Conservation (phyloP, 192 early-diverging fungal species). For the Coemansia sp. region DNA sequence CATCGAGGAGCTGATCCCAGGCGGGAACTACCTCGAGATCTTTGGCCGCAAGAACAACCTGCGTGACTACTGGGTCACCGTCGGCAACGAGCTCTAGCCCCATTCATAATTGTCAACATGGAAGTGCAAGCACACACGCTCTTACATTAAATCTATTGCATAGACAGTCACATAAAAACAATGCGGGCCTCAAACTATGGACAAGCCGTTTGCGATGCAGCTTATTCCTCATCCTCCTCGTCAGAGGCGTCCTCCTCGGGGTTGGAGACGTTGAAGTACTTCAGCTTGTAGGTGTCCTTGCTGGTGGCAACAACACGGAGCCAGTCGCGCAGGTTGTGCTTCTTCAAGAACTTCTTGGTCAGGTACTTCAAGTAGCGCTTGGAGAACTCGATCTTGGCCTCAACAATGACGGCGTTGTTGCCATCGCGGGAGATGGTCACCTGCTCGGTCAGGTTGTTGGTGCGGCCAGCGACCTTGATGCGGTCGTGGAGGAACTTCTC, state of each 20-base stretch:
- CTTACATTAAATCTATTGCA: neutral
- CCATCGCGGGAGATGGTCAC: slow-evolving; percentile 79
- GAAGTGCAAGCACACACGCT: neutral
- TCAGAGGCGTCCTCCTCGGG: slow-evolving; percentile 34
- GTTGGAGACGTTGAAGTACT: slow-evolving; percentile 72
- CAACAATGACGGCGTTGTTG: slow-evolving; percentile 75
- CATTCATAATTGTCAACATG: neutral
- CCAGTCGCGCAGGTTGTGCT: slow-evolving; percentile 98
- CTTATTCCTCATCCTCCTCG: slow-evolving; percentile 49
- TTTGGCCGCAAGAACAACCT: slow-evolving; percentile 97
- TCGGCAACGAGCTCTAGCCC: slow-evolving; percentile 89
- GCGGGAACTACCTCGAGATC: slow-evolving; percentile 90
- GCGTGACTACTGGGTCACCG: slow-evolving; percentile 93
- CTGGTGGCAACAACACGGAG: slow-evolving; percentile 88
- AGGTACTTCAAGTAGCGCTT: slow-evolving; percentile 99
- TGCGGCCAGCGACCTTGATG: slow-evolving; percentile 96
- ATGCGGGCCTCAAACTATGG: too few relatives aligned
- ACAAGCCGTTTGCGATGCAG: slow-evolving; percentile 6
- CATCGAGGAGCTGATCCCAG: slow-evolving; percentile 89
- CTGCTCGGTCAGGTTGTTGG: slow-evolving; percentile 87
- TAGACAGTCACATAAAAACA: neutral
- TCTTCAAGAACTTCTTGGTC: slow-evolving; percentile 99
- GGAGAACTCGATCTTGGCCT: slow-evolving; percentile 76
- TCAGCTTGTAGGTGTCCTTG: slow-evolving; percentile 92
- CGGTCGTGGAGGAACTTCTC: slow-evolving; percentile 98